Evolutionary conservation across 2,329 filamentous ascomycete species (phyloP).

Genomic region (Coniochaeta prunicola): DNA sequence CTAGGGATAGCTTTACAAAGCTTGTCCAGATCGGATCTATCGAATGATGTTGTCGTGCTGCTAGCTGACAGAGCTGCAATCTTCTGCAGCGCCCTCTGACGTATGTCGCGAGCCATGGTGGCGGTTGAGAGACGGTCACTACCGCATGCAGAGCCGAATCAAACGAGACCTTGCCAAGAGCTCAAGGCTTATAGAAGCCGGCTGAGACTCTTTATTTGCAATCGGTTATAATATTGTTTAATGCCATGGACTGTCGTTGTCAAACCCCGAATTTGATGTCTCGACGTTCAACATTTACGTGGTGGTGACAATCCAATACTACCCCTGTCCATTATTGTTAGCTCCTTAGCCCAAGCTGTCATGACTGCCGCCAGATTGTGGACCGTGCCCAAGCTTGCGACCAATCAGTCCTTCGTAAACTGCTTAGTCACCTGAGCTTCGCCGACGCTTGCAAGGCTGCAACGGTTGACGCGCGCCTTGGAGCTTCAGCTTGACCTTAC

Average conservation of each 20-base stretch:
- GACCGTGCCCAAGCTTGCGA: neutral
- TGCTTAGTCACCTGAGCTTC: slow-evolving; percentile 2
- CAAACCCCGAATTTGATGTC: neutral
- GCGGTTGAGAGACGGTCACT: neutral
- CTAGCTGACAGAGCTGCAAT: slow-evolving; percentile 56
- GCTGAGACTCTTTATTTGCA: neutral
- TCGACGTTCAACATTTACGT: neutral
- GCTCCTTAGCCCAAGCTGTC: neutral
- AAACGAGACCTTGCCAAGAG: neutral
- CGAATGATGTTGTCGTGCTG: slow-evolving; percentile 44
- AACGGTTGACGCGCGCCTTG: slow-evolving; percentile 3
- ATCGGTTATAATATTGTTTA: neutral
- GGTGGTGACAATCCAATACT: neutral
- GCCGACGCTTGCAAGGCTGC: neutral
- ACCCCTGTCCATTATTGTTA: neutral
- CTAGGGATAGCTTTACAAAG: slow-evolving; percentile 51
- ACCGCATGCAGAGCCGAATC: neutral
- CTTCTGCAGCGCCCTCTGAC: slow-evolving; percentile 56
- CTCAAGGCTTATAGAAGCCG: neutral
- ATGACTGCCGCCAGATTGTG: neutral
- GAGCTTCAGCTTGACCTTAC: neutral
- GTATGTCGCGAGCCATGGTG: slow-evolving; percentile 47
- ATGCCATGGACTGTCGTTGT: neutral
- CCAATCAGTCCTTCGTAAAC: neutral
- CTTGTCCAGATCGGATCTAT: slow-evolving; percentile 56